These are phyloP conservation scores for Diaporthe ilicicola DNA, from an alignment of 2,329 filamentous ascomycete genomes.

Conservation along the genomic window DNA sequence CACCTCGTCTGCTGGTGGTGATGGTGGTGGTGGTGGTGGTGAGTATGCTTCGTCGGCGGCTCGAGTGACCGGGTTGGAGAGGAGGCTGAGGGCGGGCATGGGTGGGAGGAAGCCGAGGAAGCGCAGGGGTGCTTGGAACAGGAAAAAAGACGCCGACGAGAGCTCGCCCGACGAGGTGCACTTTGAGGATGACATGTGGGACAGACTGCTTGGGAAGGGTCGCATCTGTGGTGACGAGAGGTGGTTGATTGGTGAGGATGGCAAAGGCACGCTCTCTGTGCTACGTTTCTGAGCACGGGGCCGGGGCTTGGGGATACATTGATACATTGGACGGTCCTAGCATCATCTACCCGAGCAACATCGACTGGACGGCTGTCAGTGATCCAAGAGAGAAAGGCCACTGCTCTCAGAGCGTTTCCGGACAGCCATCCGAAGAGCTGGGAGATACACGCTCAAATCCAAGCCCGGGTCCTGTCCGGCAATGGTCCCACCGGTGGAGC, in stretches of 20 bases:
- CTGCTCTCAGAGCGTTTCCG: no score
- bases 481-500: no score
- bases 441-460: no score
- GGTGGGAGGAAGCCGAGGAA: background rate
- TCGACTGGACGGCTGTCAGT: no score
- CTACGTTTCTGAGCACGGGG: conserved; percentile 54
- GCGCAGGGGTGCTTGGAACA: background rate
- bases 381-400: no score
- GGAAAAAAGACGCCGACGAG: conserved; percentile 17
- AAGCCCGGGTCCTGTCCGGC: no score
- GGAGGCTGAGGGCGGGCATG: background rate
- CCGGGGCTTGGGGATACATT: no score
- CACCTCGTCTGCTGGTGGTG: background rate
- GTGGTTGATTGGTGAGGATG: conserved; percentile 69
- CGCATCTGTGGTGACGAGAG: conserved; percentile 67
- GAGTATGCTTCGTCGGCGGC: background rate
- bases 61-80: background rate
- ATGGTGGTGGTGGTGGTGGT: background rate
- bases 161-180: conserved; percentile 45
- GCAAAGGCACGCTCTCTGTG: conserved; percentile 58
- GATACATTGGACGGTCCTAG: no score
- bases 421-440: no score
- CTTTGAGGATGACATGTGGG: conserved; percentile 54
- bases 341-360: no score
- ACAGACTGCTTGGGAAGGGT: conserved; percentile 59